A percentile compares a stretch with the other conserved stretches of the same genome.
phyloP scores from a whole-genome alignment of 1,139 yeast species.

The Debaryomyces sp. region DNA sequence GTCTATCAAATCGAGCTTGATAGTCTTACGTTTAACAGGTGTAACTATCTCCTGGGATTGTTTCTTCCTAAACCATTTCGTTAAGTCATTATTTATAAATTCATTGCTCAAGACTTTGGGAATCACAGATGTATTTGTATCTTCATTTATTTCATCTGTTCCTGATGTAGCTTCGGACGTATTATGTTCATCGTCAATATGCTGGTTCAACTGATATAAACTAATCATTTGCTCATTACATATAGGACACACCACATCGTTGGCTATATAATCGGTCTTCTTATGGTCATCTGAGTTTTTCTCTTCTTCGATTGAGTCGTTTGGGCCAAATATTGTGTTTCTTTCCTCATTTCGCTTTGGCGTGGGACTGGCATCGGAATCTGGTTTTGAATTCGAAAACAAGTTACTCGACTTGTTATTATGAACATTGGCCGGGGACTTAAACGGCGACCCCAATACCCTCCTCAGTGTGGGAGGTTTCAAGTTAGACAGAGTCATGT shows the following conservation, averaged over 20 bases:
- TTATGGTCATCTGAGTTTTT: not conserved
- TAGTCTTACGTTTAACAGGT: constrained; percentile 24
- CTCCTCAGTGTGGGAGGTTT: constrained; percentile 20
- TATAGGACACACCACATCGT: constrained; percentile 58
- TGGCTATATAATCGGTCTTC: not conserved
- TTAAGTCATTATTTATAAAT: constrained; percentile 22
- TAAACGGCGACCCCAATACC: constrained; percentile 27
- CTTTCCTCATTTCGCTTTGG: not conserved
- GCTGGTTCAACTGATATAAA: constrained; percentile 62
- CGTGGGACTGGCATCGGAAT: constrained; percentile 4
- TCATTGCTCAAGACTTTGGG: constrained; percentile 20
- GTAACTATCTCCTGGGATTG: constrained; percentile 13
- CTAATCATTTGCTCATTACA: constrained; percentile 65
- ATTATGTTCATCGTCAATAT: constrained; percentile 69
- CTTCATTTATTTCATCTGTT: constrained; percentile 12
- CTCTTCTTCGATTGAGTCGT: not conserved
- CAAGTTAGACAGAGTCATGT: constrained; percentile 1
- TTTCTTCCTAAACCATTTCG: constrained; percentile 23
- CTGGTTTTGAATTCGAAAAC: constrained; percentile 6
- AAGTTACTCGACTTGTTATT: constrained; percentile 6
- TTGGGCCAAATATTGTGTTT: constrained; percentile 1
- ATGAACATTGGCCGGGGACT: constrained; percentile 18
- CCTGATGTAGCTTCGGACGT: not conserved
- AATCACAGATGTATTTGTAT: constrained; percentile 4
- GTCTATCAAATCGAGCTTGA: constrained; percentile 39